Percentiles rank a stretch among this genome's conserved stretches.
These are phyloP conservation scores for Diaporthe destruens DNA, from an alignment of 2,329 filamentous ascomycete species.

Conservation along the genomic window DNA sequence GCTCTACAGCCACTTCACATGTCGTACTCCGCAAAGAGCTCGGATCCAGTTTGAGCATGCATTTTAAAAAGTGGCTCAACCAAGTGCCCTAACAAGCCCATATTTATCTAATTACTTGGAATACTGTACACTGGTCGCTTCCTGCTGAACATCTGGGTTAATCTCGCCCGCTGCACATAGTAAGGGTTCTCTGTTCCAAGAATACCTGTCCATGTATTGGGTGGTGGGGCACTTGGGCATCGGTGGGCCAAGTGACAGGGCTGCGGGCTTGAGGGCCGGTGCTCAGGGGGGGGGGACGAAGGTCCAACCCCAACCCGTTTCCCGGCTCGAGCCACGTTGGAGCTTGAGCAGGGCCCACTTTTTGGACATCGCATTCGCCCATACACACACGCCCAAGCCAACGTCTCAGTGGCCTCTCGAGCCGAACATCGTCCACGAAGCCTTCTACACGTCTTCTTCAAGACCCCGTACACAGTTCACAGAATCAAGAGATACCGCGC, in stretches of 20 bases:
- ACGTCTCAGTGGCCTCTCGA: constrained; percentile 23
- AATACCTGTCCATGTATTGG: background rate
- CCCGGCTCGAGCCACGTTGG: constrained; percentile 34
- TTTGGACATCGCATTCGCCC: background rate
- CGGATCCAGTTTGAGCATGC: background rate
- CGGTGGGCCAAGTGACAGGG: constrained; percentile 3
- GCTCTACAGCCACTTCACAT: background rate
- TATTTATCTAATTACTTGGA: background rate
- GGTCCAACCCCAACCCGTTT: constrained; percentile 21
- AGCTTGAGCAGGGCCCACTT: constrained; percentile 25
- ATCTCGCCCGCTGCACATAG: background rate
- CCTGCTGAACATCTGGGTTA: background rate
- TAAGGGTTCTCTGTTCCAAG: background rate
- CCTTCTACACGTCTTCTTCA: background rate
- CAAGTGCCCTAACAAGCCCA: background rate
- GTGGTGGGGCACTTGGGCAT: constrained; percentile 28
- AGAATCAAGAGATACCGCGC: background rate
- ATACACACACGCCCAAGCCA: constrained; percentile 13
- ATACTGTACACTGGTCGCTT: background rate
- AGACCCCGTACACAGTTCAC: background rate
- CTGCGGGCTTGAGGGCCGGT: background rate
- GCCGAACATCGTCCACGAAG: background rate
- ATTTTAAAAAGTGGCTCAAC: background rate
- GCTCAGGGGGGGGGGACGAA: background rate
- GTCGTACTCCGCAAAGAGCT: background rate